phyloP scores from a whole-genome alignment of 805 yeast genomes.

The Wickerhamomyces sydowiorum region DNA sequence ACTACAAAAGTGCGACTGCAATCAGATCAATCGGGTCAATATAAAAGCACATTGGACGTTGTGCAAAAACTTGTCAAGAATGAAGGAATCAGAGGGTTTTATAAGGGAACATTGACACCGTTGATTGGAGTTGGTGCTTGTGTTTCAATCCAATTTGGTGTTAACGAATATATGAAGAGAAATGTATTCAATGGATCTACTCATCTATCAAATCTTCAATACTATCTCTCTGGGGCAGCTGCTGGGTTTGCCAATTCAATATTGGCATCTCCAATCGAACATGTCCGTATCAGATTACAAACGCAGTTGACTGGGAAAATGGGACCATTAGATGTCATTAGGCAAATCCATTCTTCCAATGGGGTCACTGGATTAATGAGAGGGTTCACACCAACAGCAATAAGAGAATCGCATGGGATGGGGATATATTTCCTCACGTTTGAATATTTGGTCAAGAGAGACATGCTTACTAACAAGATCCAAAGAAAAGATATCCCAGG shows the following conservation, averaged over 20 bases:
- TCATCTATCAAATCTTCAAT: slow-evolving; percentile 55
- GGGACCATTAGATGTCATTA: slow-evolving; percentile 73
- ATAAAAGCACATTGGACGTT: slow-evolving; percentile 71
- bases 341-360: slow-evolving; percentile 44
- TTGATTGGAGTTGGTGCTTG: slow-evolving; percentile 96
- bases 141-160: slow-evolving; percentile 94
- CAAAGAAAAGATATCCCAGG: slow-evolving; percentile 76
- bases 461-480: slow-evolving; percentile 40
- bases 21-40: slow-evolving; percentile 74
- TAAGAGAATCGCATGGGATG: slow-evolving; percentile 83
- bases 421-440: slow-evolving; percentile 87
- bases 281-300: slow-evolving; percentile 88
- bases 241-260: slow-evolving; percentile 91
- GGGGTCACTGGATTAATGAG: slow-evolving; percentile 66
- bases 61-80: slow-evolving; percentile 61
- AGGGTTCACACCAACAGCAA: slow-evolving; percentile 77
- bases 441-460: slow-evolving; percentile 77
- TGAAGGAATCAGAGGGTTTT: slow-evolving; percentile 85
- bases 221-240: slow-evolving; percentile 78
- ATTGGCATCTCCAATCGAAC: slow-evolving; percentile 92
- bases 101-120: slow-evolving; percentile 93
- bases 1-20: slow-evolving; percentile 92
- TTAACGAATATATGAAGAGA: slow-evolving; percentile 91
- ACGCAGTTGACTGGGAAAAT: slow-evolving; percentile 65
- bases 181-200: slow-evolving; percentile 39